Percentiles rank a stretch among this genome's conserved stretches.
Conservation (phyloP, 768 basidiomycete species). For the Myochromella boudieri region DNA sequence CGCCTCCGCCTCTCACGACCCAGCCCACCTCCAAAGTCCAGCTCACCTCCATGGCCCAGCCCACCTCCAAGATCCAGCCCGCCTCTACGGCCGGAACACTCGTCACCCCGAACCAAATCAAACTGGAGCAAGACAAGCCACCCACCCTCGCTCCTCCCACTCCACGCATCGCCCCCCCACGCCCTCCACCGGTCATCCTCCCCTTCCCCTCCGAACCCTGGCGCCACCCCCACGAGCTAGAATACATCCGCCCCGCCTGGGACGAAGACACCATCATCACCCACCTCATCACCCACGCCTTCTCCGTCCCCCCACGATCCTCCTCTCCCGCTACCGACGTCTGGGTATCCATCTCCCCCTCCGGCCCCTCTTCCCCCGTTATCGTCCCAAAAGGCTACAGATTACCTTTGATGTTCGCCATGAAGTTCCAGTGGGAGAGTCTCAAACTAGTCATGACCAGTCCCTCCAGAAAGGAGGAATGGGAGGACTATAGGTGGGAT, state of each 20-base stretch:
- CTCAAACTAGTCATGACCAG: slow-evolving; percentile 39
- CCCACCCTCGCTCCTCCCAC: not conserved
- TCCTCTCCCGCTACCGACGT: slow-evolving; percentile 12
- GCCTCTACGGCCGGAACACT: not conserved
- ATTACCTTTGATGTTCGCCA: slow-evolving; percentile 44
- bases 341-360: slow-evolving; percentile 17
- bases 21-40: too few species aligned
- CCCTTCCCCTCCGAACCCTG: slow-evolving; percentile 23
- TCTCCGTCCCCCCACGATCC: slow-evolving; percentile 33
- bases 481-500: slow-evolving; percentile 41
- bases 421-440: slow-evolving; percentile 44
- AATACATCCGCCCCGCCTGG: slow-evolving; percentile 29
- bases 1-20: not conserved
- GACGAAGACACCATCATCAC: slow-evolving; percentile 31
- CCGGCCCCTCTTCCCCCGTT: slow-evolving; percentile 18
- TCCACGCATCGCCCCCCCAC: not conserved
- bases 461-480: slow-evolving; percentile 32
- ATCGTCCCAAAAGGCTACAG: slow-evolving; percentile 42
- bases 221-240: slow-evolving; percentile 41
- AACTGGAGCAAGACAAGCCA: not conserved
- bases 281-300: slow-evolving; percentile 32
- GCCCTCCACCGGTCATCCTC: not conserved
- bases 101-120: not conserved
- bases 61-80: not conserved
- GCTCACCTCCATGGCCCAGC: not conserved